phyloP scores from a whole-genome alignment of 2,329 filamentous ascomycete species.

The Ceratocystis ficicola region DNA sequence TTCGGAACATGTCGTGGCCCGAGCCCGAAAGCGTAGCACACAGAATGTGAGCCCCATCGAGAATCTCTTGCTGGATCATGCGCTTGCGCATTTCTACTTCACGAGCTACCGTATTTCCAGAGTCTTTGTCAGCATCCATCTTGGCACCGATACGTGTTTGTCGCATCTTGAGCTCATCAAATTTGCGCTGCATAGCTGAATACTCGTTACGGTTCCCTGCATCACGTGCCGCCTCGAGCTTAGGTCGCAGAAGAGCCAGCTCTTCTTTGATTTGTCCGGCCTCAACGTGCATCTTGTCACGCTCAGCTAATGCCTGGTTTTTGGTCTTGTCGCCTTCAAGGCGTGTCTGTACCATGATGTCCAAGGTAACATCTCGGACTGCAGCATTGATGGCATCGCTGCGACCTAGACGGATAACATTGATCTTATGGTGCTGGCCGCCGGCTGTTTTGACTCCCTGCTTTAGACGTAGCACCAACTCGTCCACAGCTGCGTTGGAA shows the following conservation, averaged over 20 bases:
- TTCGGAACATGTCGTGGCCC: slow-evolving; percentile 95
- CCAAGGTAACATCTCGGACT: slow-evolving; percentile 83
- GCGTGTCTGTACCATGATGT: slow-evolving; percentile 72
- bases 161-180: slow-evolving; percentile 64
- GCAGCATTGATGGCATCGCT: slow-evolving; percentile 84
- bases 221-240: slow-evolving; percentile 54
- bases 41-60: slow-evolving; percentile 81
- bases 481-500: slow-evolving; percentile 95
- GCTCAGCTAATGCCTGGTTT: slow-evolving; percentile 42
- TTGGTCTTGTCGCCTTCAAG: slow-evolving; percentile 50
- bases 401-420: slow-evolving; percentile 78
- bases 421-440: slow-evolving; percentile 63
- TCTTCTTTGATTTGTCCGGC: slow-evolving; percentile 56
- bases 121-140: slow-evolving; percentile 80
- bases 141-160: slow-evolving; percentile 62
- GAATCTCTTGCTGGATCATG: slow-evolving; percentile 76
- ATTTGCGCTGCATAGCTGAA: slow-evolving; percentile 57
- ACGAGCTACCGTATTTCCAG: slow-evolving; percentile 66
- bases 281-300: slow-evolving; percentile 50
- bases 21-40: slow-evolving; percentile 91
- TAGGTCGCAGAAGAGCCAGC: slow-evolving; percentile 56
- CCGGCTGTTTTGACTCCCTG: slow-evolving; percentile 66
- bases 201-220: slow-evolving; percentile 38
- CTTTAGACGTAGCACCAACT: slow-evolving; percentile 86
- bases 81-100: slow-evolving; percentile 78